Base-by-base conservation (phyloP, 2,329 filamentous ascomycete genomes). In the Rhynchosporium agropyri region DNA sequence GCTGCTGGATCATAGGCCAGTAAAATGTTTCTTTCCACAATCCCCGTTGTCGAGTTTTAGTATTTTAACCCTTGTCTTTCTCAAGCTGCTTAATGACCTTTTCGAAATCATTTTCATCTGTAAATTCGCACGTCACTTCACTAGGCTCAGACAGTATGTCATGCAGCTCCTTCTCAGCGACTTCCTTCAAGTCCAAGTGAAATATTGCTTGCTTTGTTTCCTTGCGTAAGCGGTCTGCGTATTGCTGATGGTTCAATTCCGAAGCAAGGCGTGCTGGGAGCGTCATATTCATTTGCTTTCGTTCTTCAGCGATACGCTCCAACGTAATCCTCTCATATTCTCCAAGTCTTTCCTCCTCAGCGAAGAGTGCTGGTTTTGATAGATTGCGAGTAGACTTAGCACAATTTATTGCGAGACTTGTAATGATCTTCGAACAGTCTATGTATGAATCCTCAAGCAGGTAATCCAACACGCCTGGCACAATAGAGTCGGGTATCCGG, bases 1-100 rank as follows among this genome's bases (percentile, higher is more conserved):
- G 48, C 61, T 65, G 46, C 55, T 69, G 43, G 53, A 69, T 69
- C 53, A 69, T 69, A 53, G 62, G 63, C 67, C 55, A 69, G 36
- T 49, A 69, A 48, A 62, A 69, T 31, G 63, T 67, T 51, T 69
- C 63, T 63, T 67, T 67, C 63, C 36, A 64, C 26, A 63, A 63
- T 31, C 31, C 31, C 2, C 60, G 61, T 3, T 46, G 51, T 60
- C 28, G 53, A 13, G n/a, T 63, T 13, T 46, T 63, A 60, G 49
- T 59, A 61, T 56, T 28, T 26, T 66, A 33, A 65, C 64, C 66
- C 13, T 40, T 62, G 4, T 55, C 62, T 66, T 64, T 68, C 58
- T 68, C 28, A 20, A 65, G 58, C n/a, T 57, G 46, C 29, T 57
- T 63, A 7, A 65, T 43, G 15, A 36, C 38, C 10, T 31, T 60